Evolutionary conservation across 2,329 filamentous ascomycete species (phyloP).

Genomic region (Apiospora koreana): DNA sequence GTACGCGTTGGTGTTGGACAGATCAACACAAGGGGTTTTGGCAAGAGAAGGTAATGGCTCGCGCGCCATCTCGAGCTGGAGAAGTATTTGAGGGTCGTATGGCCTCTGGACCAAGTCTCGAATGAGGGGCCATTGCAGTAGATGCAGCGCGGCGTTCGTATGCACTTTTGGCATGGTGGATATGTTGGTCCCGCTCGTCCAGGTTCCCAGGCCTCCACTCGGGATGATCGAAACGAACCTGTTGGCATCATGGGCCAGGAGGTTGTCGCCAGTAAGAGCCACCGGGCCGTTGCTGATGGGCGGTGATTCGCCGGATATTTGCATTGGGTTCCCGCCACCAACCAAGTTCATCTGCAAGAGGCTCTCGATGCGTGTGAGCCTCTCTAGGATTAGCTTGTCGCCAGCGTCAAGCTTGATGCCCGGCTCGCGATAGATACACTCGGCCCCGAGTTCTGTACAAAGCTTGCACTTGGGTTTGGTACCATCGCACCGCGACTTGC

Average conservation of each 20-base stretch:
- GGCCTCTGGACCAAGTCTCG: constrained; percentile 74
- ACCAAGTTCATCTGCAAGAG: constrained; percentile 72
- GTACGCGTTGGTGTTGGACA: constrained; percentile 74
- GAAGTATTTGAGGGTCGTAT: constrained; percentile 78
- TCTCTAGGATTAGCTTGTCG: constrained; percentile 82
- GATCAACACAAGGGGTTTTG: constrained; percentile 66
- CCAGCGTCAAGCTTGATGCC: constrained; percentile 86
- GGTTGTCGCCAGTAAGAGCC: constrained; percentile 56
- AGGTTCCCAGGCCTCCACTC: constrained; percentile 70
- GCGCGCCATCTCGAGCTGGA: constrained; percentile 79
- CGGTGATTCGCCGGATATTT: constrained; percentile 62
- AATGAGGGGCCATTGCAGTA: constrained; percentile 80
- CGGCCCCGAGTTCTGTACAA: constrained; percentile 77
- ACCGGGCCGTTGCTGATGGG: constrained; percentile 65
- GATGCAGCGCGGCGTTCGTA: constrained; percentile 76
- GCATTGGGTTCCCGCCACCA: constrained; percentile 51
- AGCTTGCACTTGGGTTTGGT: constrained; percentile 82
- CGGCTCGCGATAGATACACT: constrained; percentile 82
- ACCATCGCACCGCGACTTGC: constrained; percentile 79
- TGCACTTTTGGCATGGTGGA: constrained; percentile 86
- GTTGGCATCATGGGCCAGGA: constrained; percentile 47
- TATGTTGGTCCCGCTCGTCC: constrained; percentile 68
- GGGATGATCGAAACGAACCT: constrained; percentile 58
- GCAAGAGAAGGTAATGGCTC: constrained; percentile 71
- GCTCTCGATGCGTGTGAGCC: constrained; percentile 74